Conservation (phyloP, 2,329 filamentous ascomycete genomes). For the Aspergillus caelatus region DNA sequence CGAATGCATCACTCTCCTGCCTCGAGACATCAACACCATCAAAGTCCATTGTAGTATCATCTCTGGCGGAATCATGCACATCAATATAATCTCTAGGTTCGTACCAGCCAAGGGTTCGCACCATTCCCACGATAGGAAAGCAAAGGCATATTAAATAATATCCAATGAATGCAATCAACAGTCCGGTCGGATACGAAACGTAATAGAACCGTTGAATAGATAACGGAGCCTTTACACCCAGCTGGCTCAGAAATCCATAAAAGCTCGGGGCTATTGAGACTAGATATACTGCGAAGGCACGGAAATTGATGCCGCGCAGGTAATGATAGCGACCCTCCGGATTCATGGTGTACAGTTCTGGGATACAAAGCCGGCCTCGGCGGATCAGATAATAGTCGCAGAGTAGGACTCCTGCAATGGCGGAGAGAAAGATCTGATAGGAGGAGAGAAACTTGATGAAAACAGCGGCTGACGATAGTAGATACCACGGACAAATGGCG, state of each 20-base stretch:
- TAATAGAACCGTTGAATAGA: constrained; percentile 54
- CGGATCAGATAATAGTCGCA: constrained; percentile 48
- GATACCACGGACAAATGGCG: constrained; percentile 44
- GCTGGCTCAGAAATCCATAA: constrained; percentile 44
- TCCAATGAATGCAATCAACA: constrained; percentile 33
- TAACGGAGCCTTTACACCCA: constrained; percentile 41
- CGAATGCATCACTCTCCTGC: background rate
- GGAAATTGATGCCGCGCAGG: constrained; percentile 38
- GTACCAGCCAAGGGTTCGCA: constrained; percentile 29
- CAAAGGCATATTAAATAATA: constrained; percentile 19
- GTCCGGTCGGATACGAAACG: constrained; percentile 57
- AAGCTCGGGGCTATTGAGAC: constrained; percentile 46
- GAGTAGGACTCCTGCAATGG: constrained; percentile 48
- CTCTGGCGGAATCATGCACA: constrained; percentile 15
- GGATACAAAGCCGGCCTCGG: constrained; percentile 39
- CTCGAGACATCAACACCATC: background rate
- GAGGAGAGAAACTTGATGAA: constrained; percentile 47
- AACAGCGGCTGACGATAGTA: constrained; percentile 36
- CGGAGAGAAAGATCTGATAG: constrained; percentile 43
- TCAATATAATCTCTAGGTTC: constrained; percentile 43
- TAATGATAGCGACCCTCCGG: constrained; percentile 37
- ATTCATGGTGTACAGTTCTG: constrained; percentile 37
- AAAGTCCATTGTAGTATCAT: background rate
- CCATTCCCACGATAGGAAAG: constrained; percentile 12
- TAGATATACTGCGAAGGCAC: constrained; percentile 38